Evolutionary conservation across 805 yeast genomes (phyloP).

Genomic region (Candida verbasci): DNA sequence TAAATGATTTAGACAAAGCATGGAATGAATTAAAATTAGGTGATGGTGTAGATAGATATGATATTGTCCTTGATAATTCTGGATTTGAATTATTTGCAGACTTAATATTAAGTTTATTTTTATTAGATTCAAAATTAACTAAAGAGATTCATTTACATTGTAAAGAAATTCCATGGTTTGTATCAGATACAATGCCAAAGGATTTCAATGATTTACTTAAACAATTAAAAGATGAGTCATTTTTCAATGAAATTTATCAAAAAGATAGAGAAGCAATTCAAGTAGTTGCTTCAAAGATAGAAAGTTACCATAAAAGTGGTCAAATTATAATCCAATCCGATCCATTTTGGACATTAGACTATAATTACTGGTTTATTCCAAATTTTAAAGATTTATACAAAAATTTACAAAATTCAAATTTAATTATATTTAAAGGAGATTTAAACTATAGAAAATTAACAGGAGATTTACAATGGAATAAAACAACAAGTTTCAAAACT

Average conservation of each 20-base stretch:
- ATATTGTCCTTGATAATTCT: slow-evolving; percentile 85
- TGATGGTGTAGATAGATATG: slow-evolving; percentile 44
- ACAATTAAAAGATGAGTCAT: slow-evolving; percentile 48
- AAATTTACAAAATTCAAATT: slow-evolving; percentile 57
- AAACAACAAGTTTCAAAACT: slow-evolving; percentile 64
- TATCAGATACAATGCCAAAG: slow-evolving; percentile 86
- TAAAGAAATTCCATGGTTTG: slow-evolving; percentile 95
- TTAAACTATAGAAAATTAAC: slow-evolving; percentile 91
- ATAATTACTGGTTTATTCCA: slow-evolving; percentile 71
- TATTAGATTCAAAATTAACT: slow-evolving; percentile 64
- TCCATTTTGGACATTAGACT: slow-evolving; percentile 82
- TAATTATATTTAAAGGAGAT: slow-evolving; percentile 90
- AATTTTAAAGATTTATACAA: slow-evolving; percentile 61
- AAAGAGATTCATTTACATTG: slow-evolving; percentile 73
- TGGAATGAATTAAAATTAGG: slow-evolving; percentile 46
- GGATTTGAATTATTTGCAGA: slow-evolving; percentile 82
- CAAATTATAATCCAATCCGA: slow-evolving; percentile 39
- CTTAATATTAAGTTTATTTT: slow-evolving; percentile 26
- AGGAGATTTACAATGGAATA: slow-evolving; percentile 86
- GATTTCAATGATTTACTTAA: slow-evolving; percentile 61
- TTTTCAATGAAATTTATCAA: slow-evolving; percentile 43
- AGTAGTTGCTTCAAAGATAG: slow-evolving; percentile 18
- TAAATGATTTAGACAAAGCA: slow-evolving; percentile 66
- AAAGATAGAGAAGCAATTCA: slow-evolving; percentile 18
- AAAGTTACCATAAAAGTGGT: slow-evolving; percentile 15